Conservation (phyloP, 371 early-diverging fungal genomes). For the Dentiscutata heterogama region DNA sequence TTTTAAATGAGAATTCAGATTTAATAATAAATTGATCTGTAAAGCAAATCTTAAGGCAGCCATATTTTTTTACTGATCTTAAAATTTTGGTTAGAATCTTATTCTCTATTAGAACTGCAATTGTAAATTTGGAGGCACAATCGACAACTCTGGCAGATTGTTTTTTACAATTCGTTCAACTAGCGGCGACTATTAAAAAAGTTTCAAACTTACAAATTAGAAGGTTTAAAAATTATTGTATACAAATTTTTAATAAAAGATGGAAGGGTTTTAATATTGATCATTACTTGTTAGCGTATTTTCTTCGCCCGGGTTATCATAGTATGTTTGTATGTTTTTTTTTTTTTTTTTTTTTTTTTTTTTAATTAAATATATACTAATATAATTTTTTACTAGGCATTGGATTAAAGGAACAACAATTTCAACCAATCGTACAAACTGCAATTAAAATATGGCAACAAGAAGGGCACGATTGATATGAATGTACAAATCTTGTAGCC, state of each 20-base stretch:
- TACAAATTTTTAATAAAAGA: slow-evolving; percentile 17
- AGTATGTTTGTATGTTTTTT: too few relatives aligned
- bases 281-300: slow-evolving; percentile 8
- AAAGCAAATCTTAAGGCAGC: background rate
- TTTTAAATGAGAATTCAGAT: background rate
- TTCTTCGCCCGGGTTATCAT: background rate
- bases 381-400: background rate
- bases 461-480: too few relatives aligned
- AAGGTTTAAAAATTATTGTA: background rate
- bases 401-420: too few relatives aligned
- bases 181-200: background rate
- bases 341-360: background rate
- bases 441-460: too few relatives aligned
- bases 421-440: too few relatives aligned
- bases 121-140: background rate
- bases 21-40: too few relatives aligned
- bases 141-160: background rate
- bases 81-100: background rate
- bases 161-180: background rate
- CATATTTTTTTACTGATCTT: background rate
- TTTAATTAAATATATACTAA: background rate
- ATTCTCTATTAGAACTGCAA: background rate
- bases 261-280: background rate
- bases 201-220: background rate
- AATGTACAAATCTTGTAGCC: too few relatives aligned